Evolutionary conservation across 1,284 basidiomycete genomes (phyloP), one percentile per base, ranked within the genome.

Genomic region (Rhodotorula sp.): DNA sequence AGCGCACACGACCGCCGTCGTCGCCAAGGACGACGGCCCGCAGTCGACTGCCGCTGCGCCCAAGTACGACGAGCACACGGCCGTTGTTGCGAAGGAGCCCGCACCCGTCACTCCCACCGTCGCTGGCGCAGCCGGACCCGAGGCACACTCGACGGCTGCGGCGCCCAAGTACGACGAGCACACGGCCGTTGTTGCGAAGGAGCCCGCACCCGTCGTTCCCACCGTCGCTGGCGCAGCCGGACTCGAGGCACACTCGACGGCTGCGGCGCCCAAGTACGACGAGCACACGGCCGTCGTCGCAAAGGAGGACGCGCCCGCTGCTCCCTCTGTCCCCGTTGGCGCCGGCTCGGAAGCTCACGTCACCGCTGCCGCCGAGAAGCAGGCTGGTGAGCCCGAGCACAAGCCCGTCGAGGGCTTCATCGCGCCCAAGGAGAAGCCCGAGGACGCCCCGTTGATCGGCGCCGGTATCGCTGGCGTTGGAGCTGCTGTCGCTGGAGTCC

Each of bases 391-490:
- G 51, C 22, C 28, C 7, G 60, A 69, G 52, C 64, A 58, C 34
- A 18, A 20, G 15, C 63, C 57, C 34, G 52, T 62, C 47, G 56
- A 66, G 20, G 68, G 64, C n/a, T 22, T 57, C 54, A 52, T 70
- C 53, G 68, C 68, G 2, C 68, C 68, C 22, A 63, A 60, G 31
- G 68, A 70, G 34, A 53, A 70, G n/a, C 68, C 68, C 0, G 65
- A 65, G 26, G 68, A 70, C 31, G 58, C 46, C 9, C 68, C 65
- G 24, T 28, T 58, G 18, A 48, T 52, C 44, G 64, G 62, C 3
- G 68, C 68, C 22, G 68, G 64, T 26, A 30, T 53, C 44, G 68
- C 68, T 8, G 61, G 57, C 1, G 26, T 64, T 30, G 68, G 68
- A 7, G 68, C 68, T 6, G 64, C 61, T n/a, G 61, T 66, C 13